A percentile compares a stretch with the other conserved stretches of the same genome.
Conservation (phyloP, 805 yeast species). For the Yarrowia porcina region DNA sequence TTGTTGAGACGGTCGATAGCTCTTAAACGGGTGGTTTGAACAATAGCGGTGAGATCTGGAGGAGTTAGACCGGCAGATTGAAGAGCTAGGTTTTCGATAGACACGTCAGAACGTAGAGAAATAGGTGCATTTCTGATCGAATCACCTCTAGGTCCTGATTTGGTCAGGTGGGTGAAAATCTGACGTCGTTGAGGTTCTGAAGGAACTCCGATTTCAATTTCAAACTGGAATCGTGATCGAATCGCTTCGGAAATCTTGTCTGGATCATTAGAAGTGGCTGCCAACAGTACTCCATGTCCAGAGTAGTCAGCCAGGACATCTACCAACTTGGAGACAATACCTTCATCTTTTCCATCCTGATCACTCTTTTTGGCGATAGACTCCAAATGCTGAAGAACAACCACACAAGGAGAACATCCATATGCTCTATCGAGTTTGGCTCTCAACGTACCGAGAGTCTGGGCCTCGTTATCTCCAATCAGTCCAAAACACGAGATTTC, state of each 20-base stretch:
- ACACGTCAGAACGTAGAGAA: conserved; percentile 45
- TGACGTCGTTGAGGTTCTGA: conserved; percentile 65
- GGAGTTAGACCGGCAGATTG: conserved; percentile 95
- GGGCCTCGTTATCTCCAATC: conserved; percentile 67
- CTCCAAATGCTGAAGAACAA: conserved; percentile 73
- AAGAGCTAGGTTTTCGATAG: conserved; percentile 57
- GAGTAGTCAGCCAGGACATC: conserved; percentile 55
- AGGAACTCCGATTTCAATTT: conserved; percentile 73
- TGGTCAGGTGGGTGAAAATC: conserved; percentile 53
- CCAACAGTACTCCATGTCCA: conserved; percentile 48
- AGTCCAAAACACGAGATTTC: conserved; percentile 69
- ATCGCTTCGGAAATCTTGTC: conserved; percentile 66
- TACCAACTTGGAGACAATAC: conserved; percentile 47
- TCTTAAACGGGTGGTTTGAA: conserved; percentile 57
- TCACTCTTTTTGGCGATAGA: conserved; percentile 64
- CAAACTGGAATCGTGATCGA: conserved; percentile 71
- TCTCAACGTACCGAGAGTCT: conserved; percentile 70
- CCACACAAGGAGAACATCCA: conserved; percentile 45
- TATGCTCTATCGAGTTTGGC: conserved; percentile 71
- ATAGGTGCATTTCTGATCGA: conserved; percentile 4
- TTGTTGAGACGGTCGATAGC: conserved; percentile 50
- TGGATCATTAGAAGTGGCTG: conserved; percentile 65
- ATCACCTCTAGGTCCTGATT: neutral
- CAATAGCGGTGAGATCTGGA: conserved; percentile 68
- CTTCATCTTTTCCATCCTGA: conserved; percentile 49